phyloP scores from a whole-genome alignment of 768 basidiomycete genomes.

The Lyophyllum decastes region DNA sequence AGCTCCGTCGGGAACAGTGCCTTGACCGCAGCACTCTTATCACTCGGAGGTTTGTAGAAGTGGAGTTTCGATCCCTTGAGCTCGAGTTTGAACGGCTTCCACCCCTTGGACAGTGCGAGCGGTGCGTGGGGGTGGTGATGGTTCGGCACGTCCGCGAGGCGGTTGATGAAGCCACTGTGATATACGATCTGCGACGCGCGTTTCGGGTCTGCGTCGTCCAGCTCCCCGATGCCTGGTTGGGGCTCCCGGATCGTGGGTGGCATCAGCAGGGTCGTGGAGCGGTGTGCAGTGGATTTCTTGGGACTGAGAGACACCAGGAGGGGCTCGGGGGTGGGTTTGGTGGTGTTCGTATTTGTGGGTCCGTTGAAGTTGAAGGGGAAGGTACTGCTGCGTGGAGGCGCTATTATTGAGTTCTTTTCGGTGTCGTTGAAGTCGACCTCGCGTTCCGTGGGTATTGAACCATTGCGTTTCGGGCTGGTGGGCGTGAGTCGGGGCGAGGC shows the following conservation, averaged over 20 bases:
- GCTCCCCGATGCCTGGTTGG: conserved; percentile 22
- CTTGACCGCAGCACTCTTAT: conserved; percentile 63
- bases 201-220: conserved; percentile 39
- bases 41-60: conserved; percentile 83
- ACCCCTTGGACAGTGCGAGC: conserved; percentile 58
- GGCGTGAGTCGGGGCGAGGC: conserved; percentile 55
- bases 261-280: conserved; percentile 40
- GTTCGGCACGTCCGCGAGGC: conserved; percentile 54
- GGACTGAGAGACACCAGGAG: neutral
- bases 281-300: conserved; percentile 4
- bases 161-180: conserved; percentile 76
- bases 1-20: conserved; percentile 73
- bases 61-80: conserved; percentile 84
- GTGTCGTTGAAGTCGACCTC: conserved; percentile 27
- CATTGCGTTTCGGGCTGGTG: conserved; percentile 59
- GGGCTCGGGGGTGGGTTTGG: conserved; percentile 7
- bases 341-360: neutral
- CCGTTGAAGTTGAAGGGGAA: conserved; percentile 15
- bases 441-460: conserved; percentile 41
- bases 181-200: conserved; percentile 81
- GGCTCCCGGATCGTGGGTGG: conserved; percentile 54
- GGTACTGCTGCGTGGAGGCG: conserved; percentile 8
- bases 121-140: conserved; percentile 33
- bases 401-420: conserved; percentile 8
- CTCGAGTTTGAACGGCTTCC: conserved; percentile 87